Percentiles rank a stretch among this genome's conserved stretches.
Evolutionary conservation across 2,329 filamentous ascomycete genomes (phyloP).

Genomic region (Coniella vitis): DNA sequence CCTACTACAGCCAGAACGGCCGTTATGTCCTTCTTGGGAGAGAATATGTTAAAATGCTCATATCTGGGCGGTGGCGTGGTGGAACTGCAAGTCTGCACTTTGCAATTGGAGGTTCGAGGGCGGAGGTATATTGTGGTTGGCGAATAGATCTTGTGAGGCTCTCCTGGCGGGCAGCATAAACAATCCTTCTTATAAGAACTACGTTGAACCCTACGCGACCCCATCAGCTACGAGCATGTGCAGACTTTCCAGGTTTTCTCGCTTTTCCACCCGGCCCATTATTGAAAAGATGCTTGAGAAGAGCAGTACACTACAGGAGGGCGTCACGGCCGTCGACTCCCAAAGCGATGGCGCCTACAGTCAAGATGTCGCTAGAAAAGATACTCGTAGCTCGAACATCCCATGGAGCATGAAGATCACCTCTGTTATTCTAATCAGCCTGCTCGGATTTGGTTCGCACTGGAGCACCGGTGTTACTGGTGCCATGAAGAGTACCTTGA

Average conservation of each 20-base stretch:
- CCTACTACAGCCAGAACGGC: not conserved
- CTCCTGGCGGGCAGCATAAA: too few relatives aligned
- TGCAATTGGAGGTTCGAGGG: not conserved
- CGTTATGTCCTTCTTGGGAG: not conserved
- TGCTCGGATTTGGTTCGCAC: slow-evolving; percentile 52
- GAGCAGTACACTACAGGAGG: not conserved
- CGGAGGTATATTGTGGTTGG: not conserved
- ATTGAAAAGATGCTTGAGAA: slow-evolving; percentile 1
- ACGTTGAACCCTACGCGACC: not conserved
- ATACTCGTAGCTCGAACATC: slow-evolving; percentile 12
- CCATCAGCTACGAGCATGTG: not conserved
- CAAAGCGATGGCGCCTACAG: not conserved
- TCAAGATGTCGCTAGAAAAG: not conserved
- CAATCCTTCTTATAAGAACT: too few relatives aligned
- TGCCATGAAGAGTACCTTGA: slow-evolving; percentile 54
- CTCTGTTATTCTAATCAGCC: slow-evolving; percentile 42
- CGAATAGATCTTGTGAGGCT: not conserved
- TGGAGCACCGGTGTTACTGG: slow-evolving; percentile 56
- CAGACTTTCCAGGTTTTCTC: not conserved
- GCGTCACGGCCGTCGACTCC: not conserved
- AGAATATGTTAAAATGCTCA: not conserved
- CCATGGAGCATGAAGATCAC: slow-evolving; percentile 26
- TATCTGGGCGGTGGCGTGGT: not conserved
- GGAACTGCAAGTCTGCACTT: not conserved
- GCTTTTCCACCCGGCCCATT: not conserved